These are phyloP conservation scores for Russula vinacea DNA, from an alignment of 768 basidiomycete genomes.

Conservation along the genomic window DNA sequence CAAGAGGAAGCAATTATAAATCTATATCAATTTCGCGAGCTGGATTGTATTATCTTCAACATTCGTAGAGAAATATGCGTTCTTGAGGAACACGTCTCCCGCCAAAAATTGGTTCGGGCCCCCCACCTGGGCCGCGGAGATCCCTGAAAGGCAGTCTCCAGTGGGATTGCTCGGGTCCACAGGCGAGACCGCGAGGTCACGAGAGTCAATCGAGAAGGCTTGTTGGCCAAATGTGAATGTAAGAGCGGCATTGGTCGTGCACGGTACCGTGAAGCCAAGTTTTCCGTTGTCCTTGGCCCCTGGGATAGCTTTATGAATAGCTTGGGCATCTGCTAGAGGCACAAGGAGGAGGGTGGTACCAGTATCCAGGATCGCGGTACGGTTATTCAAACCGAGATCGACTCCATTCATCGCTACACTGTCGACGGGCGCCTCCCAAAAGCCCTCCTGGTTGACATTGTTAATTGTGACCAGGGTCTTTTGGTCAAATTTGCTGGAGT, in stretches of 20 bases:
- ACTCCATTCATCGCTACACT: constrained; percentile 56
- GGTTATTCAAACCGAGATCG: constrained; percentile 49
- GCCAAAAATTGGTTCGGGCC: constrained; percentile 64
- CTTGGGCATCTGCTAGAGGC: constrained; percentile 48
- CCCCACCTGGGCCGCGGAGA: constrained; percentile 59
- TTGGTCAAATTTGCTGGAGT: constrained; percentile 63
- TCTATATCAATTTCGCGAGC: constrained; percentile 34
- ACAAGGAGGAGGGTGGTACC: constrained; percentile 47
- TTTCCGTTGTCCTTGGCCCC: constrained; percentile 49
- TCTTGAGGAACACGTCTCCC: constrained; percentile 77
- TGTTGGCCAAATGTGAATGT: constrained; percentile 58
- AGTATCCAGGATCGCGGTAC: constrained; percentile 64
- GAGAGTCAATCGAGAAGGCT: constrained; percentile 59
- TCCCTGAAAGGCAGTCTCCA: constrained; percentile 69
- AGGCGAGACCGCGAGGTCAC: constrained; percentile 61
- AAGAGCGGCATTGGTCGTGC: constrained; percentile 52
- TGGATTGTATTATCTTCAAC: constrained; percentile 55
- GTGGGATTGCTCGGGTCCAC: constrained; percentile 47
- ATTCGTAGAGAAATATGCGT: constrained; percentile 68
- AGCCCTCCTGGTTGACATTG: constrained; percentile 66
- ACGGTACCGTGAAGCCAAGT: constrained; percentile 56
- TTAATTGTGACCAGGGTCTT: constrained; percentile 54
- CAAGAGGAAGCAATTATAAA: too few species aligned
- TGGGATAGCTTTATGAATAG: constrained; percentile 54
- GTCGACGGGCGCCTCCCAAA: constrained; percentile 75